Evolutionary conservation across 176 grass and related monocot genomes (phyloP), one percentile per base, ranked within the genome.

Genomic region (Triticum dicoccoides): DNA sequence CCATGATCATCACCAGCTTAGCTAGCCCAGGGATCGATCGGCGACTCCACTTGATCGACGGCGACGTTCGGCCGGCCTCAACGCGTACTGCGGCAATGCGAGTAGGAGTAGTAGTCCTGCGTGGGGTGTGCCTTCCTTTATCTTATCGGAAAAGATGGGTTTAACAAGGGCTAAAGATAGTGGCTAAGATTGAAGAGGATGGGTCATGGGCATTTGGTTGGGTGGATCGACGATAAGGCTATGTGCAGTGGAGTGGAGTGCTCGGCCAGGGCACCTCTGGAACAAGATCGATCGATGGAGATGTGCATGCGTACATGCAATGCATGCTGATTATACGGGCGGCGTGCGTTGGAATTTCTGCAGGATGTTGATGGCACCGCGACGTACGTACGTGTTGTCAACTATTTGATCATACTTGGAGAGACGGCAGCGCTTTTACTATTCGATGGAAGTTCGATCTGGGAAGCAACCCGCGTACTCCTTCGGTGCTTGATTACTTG

Each of bases 151-250:
- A 67, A 84, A 21, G 80, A 45, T 83, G 37, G 65, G 37, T 67
- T 69, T 69, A 76, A 69, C 72, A 70, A 45, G 35, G 9, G 39
- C 63, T 86, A 44, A 75, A 66, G 41, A 64, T 41, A 33, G 77
- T 49, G 34, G 66, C 4, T 27, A 21, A 30, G 27, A 32, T 84
- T 30, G 49, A 80, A 27, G 25, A 27, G 25, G 25, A 64, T 74
- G 67, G 35, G 68, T 29, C 29, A 89, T 63, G 82, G 15, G 82
- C 69, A 62, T 83, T 68, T 89, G 56, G 27, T 68, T 84, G 66
- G 27, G 82, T 61, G 79, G 73, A 17, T 76, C 44, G 65, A 39
- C 24, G 65, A 39, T 80, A 44, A n/a, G 47, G 44, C n/a, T 27
- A 10, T 25, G 21, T 76, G 24, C 17, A 80, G 82, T 81, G 77